A percentile compares a stretch with the other conserved stretches of the same genome.
These are phyloP conservation scores for Solanum pimpinellifolium DNA, from an alignment of 257 asterid genomes.

Conservation along the genomic window DNA sequence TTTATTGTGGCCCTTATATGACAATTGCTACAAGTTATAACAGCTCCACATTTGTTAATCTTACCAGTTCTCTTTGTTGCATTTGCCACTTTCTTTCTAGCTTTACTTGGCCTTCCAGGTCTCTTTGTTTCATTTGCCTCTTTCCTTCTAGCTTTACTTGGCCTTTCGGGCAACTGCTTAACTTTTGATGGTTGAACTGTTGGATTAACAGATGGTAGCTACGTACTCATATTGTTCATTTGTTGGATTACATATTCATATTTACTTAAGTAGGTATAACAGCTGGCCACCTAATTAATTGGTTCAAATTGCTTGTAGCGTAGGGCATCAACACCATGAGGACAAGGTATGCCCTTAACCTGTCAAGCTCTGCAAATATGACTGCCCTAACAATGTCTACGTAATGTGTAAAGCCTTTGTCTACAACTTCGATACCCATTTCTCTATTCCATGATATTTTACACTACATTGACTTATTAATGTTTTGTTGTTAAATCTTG, in stretches of 20 bases:
- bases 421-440: neutral
- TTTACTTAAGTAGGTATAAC: neutral
- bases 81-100: neutral
- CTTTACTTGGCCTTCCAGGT: neutral
- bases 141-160: no score
- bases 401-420: neutral
- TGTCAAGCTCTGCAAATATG: neutral
- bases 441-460: neutral
- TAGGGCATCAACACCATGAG: neutral
- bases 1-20: neutral
- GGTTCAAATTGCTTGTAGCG: neutral
- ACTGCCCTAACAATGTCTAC: neutral
- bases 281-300: neutral
- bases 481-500: no score
- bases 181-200: neutral
- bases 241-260: neutral
- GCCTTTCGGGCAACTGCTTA: neutral
- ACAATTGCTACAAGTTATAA: neutral
- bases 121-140: no score
- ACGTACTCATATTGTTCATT: neutral
- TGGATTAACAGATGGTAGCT: neutral
- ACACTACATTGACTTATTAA: neutral
- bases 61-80: neutral
- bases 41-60: neutral
- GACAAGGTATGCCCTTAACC: neutral